Conservation (phyloP, 768 basidiomycete genomes). For the Suillus alpinus region DNA sequence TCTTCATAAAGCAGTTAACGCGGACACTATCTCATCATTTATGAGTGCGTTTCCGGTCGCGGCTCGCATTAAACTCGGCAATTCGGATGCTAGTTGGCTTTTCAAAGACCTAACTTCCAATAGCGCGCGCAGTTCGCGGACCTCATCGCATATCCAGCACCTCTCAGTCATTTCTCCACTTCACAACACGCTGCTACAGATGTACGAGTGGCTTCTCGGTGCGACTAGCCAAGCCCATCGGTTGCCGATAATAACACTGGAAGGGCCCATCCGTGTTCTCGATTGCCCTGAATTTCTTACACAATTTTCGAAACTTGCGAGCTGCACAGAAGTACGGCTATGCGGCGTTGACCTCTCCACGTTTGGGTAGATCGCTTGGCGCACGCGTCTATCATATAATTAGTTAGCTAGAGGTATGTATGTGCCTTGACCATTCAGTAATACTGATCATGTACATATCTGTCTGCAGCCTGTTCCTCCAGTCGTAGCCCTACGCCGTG, state of each 20-base stretch:
- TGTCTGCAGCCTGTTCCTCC: background rate
- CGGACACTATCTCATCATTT: background rate
- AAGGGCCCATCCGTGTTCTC: background rate
- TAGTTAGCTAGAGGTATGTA: background rate
- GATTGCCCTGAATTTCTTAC: background rate
- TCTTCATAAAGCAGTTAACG: background rate
- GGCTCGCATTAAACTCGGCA: background rate
- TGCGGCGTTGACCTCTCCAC: background rate
- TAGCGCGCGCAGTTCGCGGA: background rate
- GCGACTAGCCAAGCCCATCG: background rate
- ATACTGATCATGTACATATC: background rate
- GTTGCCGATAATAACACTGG: background rate
- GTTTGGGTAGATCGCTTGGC: background rate
- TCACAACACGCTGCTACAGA: background rate
- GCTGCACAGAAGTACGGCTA: slow-evolving; percentile 1
- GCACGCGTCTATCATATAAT: background rate
- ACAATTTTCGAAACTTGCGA: background rate
- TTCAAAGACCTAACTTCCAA: background rate
- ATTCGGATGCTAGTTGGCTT: background rate
- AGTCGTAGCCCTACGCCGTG: background rate
- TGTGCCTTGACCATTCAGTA: background rate
- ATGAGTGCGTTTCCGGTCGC: background rate
- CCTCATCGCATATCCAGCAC: background rate
- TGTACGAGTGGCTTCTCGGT: background rate
- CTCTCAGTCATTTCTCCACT: background rate